A percentile compares a stretch with the other conserved stretches of the same genome.
Evolutionary conservation across 306 rosid species (phyloP).

Genomic region (Cucumis sativus): Cucumber_9930_V3 NC_026656.2:9264501-9265000

Average conservation of each 20-base stretch:
- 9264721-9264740: background rate
- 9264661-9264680: background rate
- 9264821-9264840: background rate
- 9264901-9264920: background rate
- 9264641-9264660: background rate
- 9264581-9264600: background rate
- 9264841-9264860: background rate
- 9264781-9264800: no score
- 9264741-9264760: background rate
- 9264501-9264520: constrained; percentile 3
- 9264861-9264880: background rate
- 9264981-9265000: background rate
- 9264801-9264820: no score
- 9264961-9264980: background rate
- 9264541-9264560: background rate
- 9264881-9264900: no score
- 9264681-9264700: background rate
- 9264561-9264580: background rate
- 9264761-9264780: no score
- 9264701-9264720: background rate
- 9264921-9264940: background rate
- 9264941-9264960: background rate
- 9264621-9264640: background rate
- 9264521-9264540: background rate
- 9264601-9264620: background rate